These are phyloP conservation scores for Aschersonia sp. DNA, from an alignment of 2,329 filamentous ascomycete species.

Conservation along the genomic window DNA sequence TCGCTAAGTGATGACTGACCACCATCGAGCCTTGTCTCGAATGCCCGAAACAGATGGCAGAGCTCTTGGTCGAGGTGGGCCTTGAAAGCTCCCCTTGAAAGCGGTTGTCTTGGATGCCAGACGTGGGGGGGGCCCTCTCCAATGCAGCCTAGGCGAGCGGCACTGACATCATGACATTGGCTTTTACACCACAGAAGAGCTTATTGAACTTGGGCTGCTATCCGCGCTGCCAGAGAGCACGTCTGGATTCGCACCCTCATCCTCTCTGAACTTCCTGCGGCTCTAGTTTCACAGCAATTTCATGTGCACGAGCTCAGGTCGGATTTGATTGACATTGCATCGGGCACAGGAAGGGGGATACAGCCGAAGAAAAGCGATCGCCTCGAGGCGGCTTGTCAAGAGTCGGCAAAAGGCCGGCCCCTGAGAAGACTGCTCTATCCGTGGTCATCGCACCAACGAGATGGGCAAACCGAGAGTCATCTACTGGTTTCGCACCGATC, in stretches of 20 bases:
- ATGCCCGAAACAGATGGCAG: not conserved
- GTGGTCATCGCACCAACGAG: not conserved
- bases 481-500: conserved; percentile 68
- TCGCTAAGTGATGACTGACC: no score
- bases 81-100: not conserved
- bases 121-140: not conserved
- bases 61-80: not conserved
- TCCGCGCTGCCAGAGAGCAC: not conserved
- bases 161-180: conserved; percentile 5
- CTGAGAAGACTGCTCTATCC: not conserved
- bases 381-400: no score
- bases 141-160: not conserved
- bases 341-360: no score
- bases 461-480: conserved; percentile 35
- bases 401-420: no score
- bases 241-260: not conserved
- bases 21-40: not conserved
- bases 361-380: no score
- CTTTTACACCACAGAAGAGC: not conserved
- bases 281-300: no score
- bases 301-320: no score
- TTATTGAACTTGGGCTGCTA: not conserved
- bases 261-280: no score
- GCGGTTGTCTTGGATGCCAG: not conserved
- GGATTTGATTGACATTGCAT: no score